A percentile compares a stretch with the other conserved stretches of the same genome.
phyloP scores from a whole-genome alignment of 2,329 filamentous ascomycete genomes.

The Curvularia eragrostidis region DNA sequence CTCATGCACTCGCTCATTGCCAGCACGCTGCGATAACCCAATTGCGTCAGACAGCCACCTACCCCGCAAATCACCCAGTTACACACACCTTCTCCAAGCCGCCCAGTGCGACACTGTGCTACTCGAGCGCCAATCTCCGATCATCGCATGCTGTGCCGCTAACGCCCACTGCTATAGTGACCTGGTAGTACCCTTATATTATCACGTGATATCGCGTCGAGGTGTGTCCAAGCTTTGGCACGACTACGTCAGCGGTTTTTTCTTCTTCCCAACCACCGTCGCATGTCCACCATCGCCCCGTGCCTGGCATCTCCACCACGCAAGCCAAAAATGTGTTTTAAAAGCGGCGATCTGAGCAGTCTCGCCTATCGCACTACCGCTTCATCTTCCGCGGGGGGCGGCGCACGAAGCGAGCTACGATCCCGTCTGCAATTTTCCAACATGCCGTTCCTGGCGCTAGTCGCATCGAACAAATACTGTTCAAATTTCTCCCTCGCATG shows the following conservation, averaged over 20 bases:
- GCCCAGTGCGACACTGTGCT: conserved; percentile 11
- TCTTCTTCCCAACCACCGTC: conserved; percentile 7
- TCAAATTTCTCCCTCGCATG: background rate
- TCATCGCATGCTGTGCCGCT: conserved; percentile 7
- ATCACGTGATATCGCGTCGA: conserved; percentile 26
- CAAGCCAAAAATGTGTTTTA: background rate
- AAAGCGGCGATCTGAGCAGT: background rate
- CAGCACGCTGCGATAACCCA: conserved; percentile 25
- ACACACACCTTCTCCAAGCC: conserved; percentile 3
- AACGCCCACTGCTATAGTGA: background rate
- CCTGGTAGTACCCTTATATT: background rate
- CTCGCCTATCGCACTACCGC: conserved; percentile 6
- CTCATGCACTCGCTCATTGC: conserved; percentile 23
- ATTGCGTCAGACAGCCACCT: conserved; percentile 9
- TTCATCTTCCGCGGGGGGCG: background rate
- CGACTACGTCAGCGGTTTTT: conserved; percentile 12
- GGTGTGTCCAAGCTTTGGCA: conserved; percentile 5
- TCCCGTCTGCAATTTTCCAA: conserved; percentile 10
- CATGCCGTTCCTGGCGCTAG: conserved; percentile 12
- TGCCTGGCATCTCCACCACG: background rate
- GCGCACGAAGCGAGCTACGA: conserved; percentile 7
- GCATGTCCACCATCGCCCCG: background rate
- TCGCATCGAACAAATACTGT: background rate
- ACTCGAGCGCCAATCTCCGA: conserved; percentile 1
- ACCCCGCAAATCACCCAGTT: conserved; percentile 11